Evolutionary conservation across 2,329 filamentous ascomycete genomes (phyloP), one percentile per base, ranked within the genome.

Genomic region (Fusarium solani-melongenae): DNA sequence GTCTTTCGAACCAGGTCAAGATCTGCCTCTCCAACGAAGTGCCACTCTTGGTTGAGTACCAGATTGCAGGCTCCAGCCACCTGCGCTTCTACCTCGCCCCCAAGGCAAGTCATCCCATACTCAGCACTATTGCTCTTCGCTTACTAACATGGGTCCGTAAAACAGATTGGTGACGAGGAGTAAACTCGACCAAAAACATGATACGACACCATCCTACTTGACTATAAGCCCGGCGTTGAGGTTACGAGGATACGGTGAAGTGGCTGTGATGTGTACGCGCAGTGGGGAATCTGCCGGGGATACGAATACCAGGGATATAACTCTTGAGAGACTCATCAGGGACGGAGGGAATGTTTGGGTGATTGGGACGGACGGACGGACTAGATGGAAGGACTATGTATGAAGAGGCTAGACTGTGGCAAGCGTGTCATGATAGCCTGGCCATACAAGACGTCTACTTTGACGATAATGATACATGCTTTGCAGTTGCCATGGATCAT

Each of bases 51-150:
- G 96, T 99, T 51, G 96, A 99, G 87, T 99, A 98, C 84, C 88
- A 86, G 64, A 85, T 98, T 70, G 88, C 88, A 63, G 93, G 93
- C 75, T 94, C 91, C 86, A 96, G 94, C 84, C 96, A 96, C 84
- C 86, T 99, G 84, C 91, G 96, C 80, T 99, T 98, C 90, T 99
- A 98, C 86, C 91, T 99, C 78, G 96, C 96, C 75, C 96, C 96
- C 75, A 99, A 99, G 95, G 96, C 96, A 86, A 69, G 89, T 81
- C 55, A 11, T 46, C 6, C 11, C 17, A 8, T 20, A 15, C 15
- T 20, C 31, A 34, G 24, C 12, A 14, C 34, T n/a, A 31, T 39
- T 24, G 29, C 55, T n/a, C 27, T 33, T 31, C 24, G 31, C 59
- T 49, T 56, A 55, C 64, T 76, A 61, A 71, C 61, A 53, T 44